A percentile compares a stretch with the other conserved stretches of the same genome.
Evolutionary conservation across 257 asterid species (phyloP).

Genomic region (Solanum pinnatisectum): DNA sequence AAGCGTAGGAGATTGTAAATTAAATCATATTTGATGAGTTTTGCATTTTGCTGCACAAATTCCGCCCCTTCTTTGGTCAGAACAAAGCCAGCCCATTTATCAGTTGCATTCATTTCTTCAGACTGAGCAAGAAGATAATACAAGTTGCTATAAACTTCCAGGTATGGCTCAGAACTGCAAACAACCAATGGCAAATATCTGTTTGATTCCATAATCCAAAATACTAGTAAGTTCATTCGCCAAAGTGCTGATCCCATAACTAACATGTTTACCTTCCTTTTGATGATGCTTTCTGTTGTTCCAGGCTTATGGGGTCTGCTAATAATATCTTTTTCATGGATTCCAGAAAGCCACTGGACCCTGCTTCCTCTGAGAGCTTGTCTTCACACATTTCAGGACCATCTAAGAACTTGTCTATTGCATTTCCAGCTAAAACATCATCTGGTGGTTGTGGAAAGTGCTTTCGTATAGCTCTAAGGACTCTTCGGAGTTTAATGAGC

Average conservation of each 20-base stretch:
- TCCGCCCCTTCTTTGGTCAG: conserved; percentile 95
- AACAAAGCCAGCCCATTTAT: conserved; percentile 98
- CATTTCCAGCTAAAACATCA: conserved; percentile 64
- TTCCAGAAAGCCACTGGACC: conserved; percentile 65
- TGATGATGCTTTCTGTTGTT: conserved; percentile 39
- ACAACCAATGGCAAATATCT: conserved; percentile 6
- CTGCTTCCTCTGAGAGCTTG: conserved; percentile 77
- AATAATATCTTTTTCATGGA: conserved; percentile 48
- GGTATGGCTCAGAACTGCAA: conserved; percentile 81
- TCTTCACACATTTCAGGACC: conserved; percentile 83
- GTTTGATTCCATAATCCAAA: conserved; percentile 1
- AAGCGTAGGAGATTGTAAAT: conserved; percentile 79
- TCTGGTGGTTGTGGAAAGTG: conserved; percentile 95
- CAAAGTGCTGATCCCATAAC: background rate
- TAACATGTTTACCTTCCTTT: conserved; percentile 40
- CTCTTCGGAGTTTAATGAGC: conserved; percentile 74
- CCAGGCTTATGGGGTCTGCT: conserved; percentile 45
- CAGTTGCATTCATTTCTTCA: conserved; percentile 91
- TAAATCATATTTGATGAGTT: conserved; percentile 90
- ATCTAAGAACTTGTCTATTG: conserved; percentile 86
- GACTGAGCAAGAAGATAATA: conserved; percentile 84
- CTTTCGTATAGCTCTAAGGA: conserved; percentile 86
- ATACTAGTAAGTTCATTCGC: background rate
- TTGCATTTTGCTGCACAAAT: conserved; percentile 73
- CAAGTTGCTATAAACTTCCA: conserved; percentile 79